Evolutionary conservation across 2,329 filamentous ascomycete genomes (phyloP), one percentile per base, ranked within the genome.

Genomic region (Acrocalymma vagum): DNA sequence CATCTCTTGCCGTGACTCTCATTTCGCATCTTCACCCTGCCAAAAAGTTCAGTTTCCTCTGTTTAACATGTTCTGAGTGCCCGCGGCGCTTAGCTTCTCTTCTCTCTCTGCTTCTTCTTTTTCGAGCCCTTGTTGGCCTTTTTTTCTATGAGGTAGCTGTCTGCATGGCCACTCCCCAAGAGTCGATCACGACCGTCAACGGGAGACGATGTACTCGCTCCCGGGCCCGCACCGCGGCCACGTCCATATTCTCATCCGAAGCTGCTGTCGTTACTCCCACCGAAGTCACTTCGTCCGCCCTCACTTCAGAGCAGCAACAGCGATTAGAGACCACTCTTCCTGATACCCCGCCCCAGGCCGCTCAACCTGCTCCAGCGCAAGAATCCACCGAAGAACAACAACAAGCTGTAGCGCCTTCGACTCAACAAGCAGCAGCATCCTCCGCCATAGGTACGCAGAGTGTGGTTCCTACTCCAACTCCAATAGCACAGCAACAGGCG

Each of bases 161-260:
- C 60, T 61, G 61, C 55, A 71, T 71, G 68, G 65, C 68, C 47
- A 59, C 65, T 53, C 68, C 67, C 25, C 56, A 58, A 58, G 60
- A 63, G 29, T 61, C 59, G 30, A 65, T 62, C 35, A 70, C 65
- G 40, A 69, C 65, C 41, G 66, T 71, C 49, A 67, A 43, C 48
- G 68, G 68, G 51, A 60, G 60, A 54, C 60, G 62, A 57, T 71
- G 68, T 56, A 70, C 67, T 50, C 65, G 67, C 46, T 65, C 67
- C 39, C 63, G 62, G 30, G 64, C 58, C 45, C 60, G 63, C 29
- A 64, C 60, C 24, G 53, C 60, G 39, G 52, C 51, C 44, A 58
- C 57, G 25, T 62, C 63, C 15, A 53, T 53, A 27, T 29, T 47
- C 16, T 45, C 38, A 20, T 42, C 43, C 26, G 33, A 49, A 28